Conservation (phyloP, 176 grass and related monocot genomes). For the Urochloa ruziziensis region DNA sequence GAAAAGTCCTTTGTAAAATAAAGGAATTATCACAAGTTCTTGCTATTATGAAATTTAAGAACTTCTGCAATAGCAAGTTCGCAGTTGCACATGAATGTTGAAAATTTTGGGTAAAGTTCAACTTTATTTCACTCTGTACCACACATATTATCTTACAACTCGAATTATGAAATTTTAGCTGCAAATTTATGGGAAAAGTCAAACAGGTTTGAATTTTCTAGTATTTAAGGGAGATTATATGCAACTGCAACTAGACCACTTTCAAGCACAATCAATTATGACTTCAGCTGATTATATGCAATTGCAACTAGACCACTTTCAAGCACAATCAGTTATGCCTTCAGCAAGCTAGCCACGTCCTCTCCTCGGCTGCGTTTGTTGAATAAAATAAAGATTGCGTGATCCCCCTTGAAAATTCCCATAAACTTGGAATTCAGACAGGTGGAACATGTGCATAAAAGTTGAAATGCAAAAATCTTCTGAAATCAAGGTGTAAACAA, state of each 20-base stretch:
- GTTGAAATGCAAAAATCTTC: neutral
- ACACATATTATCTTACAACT: neutral
- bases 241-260: neutral
- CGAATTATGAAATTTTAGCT: neutral
- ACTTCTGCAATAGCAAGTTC: too few relatives aligned
- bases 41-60: too few relatives aligned
- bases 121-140: neutral
- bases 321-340: neutral
- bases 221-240: neutral
- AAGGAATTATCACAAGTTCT: too few relatives aligned
- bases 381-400: neutral
- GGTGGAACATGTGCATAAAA: neutral
- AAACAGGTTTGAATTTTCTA: neutral
- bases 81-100: too few relatives aligned
- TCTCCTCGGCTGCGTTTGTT: neutral
- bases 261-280: neutral
- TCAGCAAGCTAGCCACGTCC: neutral
- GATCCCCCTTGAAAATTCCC: neutral
- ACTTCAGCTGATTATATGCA: too few relatives aligned
- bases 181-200: neutral
- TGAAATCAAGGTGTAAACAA: constrained; percentile 5
- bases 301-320: too few relatives aligned
- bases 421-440: neutral
- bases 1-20: too few relatives aligned
- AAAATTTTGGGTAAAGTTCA: neutral